Evolutionary conservation across 2,329 filamentous ascomycete genomes (phyloP), one percentile per base, ranked within the genome.

Genomic region (Ustilaginoidea virens): DNA sequence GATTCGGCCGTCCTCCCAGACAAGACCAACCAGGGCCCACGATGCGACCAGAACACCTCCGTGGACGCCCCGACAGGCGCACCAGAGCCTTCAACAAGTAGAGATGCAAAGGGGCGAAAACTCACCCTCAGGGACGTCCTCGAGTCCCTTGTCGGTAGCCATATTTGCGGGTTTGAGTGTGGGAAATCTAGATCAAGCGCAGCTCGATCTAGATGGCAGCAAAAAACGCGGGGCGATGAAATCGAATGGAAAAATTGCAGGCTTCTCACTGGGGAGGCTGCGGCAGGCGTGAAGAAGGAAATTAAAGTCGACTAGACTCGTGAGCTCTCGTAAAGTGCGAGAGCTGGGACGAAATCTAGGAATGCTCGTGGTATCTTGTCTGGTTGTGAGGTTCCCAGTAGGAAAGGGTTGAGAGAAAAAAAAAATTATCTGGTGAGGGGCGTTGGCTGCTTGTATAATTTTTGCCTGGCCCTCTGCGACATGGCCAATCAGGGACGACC

Each of bases 121-220:
- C 82, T 68, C 69, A 92, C 83, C 74, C 71, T 92, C 85, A 58
- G 82, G 79, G 65, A 93, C 78, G 61, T 96, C 87, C 72, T 94
- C 86, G 68, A 96, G 83, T 72, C 87, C 87, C 73, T 92, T 93
- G 52, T 83, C 80, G 59, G 78, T 76, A 83, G 86, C 87, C 87
- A 96, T 96, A 74, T 80, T 94, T 87, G 82, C 76, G 76, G 65
- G 68, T 50, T 49, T 51, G 51, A 52, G 54, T 59, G 34, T 38
- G 33, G 34, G 41, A 72, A 69, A 52, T 65, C 66, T 66, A 72
- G 70, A 75, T 70, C 80, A 82, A 79, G 75, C 78, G 59, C 64
- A 63, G 75, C 69, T 74, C 79, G 71, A 83, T 69, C 77, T 73
- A 74, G 66, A 61, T 52, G 52, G 37, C 45, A 42, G 52, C 50